Evolutionary conservation across 2,329 filamentous ascomycete genomes (phyloP).

Genomic region (Aspergillus oerlinghausenensis): DNA sequence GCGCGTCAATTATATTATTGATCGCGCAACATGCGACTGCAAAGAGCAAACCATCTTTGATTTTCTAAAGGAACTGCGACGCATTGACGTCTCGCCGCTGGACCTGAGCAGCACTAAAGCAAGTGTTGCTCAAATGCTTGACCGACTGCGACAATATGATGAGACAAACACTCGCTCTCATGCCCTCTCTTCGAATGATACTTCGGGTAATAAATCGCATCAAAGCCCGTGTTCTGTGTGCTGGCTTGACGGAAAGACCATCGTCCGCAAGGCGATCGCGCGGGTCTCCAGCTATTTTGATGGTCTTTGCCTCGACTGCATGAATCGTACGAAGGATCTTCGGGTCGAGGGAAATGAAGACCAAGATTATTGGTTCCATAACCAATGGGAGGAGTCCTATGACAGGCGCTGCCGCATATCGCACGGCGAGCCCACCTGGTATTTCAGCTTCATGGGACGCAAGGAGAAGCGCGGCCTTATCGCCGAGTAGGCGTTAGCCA

Average conservation of each 20-base stretch:
- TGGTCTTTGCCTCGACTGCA: conserved; percentile 9
- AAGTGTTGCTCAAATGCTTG: neutral
- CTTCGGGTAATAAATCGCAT: too few species aligned
- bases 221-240: neutral
- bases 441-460: conserved; percentile 6
- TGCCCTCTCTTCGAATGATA: too few species aligned
- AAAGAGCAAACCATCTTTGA: conserved; percentile 2
- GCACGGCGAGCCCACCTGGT: conserved; percentile 4
- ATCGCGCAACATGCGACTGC: neutral
- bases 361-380: conserved; percentile 3
- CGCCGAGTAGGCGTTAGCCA: neutral
- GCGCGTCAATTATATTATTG: neutral
- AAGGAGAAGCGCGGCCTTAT: conserved; percentile 3
- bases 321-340: neutral
- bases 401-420: neutral
- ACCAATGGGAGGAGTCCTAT: neutral
- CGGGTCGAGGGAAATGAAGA: neutral
- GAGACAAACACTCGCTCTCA: neutral
- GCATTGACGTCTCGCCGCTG: neutral
- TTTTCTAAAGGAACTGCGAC: neutral
- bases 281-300: conserved; percentile 1
- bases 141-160: neutral
- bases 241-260: neutral
- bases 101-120: neutral
- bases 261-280: neutral